phyloP scores from a whole-genome alignment of 257 asterid genomes.

The Nicotiana tabacum region DNA sequence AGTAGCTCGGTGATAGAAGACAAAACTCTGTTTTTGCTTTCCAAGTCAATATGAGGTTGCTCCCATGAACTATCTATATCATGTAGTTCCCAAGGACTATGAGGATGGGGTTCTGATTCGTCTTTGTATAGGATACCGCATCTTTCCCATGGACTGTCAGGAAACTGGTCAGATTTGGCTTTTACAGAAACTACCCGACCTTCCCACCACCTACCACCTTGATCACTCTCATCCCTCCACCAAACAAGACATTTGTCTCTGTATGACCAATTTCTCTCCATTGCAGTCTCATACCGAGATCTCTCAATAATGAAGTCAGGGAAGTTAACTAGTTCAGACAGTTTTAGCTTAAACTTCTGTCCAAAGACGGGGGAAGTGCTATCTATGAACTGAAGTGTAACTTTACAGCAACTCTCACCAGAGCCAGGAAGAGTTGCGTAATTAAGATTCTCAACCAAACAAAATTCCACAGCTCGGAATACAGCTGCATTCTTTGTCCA shows the following conservation, averaged over 20 bases:
- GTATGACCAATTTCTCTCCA: slow-evolving; percentile 55
- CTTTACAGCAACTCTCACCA: slow-evolving; percentile 85
- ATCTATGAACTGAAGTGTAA: slow-evolving; percentile 61
- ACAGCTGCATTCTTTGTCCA: slow-evolving; percentile 42
- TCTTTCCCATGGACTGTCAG: slow-evolving; percentile 94
- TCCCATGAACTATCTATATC: slow-evolving; percentile 53
- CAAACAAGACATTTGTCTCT: slow-evolving; percentile 73
- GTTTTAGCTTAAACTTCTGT: slow-evolving; percentile 40
- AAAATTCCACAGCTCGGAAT: slow-evolving; percentile 63
- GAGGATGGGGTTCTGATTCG: slow-evolving; percentile 35
- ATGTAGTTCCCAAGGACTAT: slow-evolving; percentile 92
- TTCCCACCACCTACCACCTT: slow-evolving; percentile 79
- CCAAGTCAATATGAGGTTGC: slow-evolving; percentile 42
- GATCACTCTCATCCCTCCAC: slow-evolving; percentile 68
- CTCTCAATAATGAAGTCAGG: slow-evolving; percentile 85
- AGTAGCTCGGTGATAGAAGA: slow-evolving; percentile 35
- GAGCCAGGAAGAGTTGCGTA: slow-evolving; percentile 69
- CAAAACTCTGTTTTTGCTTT: slow-evolving; percentile 37
- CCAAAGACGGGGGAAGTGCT: slow-evolving; percentile 36
- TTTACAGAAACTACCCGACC: slow-evolving; percentile 55
- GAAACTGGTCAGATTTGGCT: slow-evolving; percentile 56
- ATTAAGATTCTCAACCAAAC: slow-evolving; percentile 59
- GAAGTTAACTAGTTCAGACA: slow-evolving; percentile 69
- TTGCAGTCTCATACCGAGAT: slow-evolving; percentile 63
- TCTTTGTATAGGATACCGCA: slow-evolving; percentile 46